Conservation (phyloP, 2,329 filamentous ascomycete species). For the Monosporascus sp. region DNA sequence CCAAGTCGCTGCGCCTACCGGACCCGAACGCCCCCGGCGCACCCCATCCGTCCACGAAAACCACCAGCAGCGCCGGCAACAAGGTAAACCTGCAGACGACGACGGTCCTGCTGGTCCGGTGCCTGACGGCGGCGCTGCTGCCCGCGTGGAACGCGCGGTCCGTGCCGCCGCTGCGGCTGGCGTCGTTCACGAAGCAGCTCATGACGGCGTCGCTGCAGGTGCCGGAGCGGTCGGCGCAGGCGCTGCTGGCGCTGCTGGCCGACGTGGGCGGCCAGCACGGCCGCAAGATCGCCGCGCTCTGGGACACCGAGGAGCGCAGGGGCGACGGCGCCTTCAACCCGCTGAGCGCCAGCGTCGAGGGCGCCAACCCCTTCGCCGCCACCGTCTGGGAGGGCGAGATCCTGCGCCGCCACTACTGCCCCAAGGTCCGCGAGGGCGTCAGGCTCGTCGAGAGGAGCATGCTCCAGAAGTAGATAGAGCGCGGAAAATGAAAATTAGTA, state of each 20-base stretch:
- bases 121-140: conserved; percentile 74
- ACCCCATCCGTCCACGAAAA: conserved; percentile 31
- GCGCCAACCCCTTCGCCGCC: conserved; percentile 82
- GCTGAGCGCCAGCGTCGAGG: conserved; percentile 67
- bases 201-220: conserved; percentile 77
- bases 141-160: conserved; percentile 68
- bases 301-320: conserved; percentile 90
- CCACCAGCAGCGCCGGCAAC: conserved; percentile 41
- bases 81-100: conserved; percentile 95
- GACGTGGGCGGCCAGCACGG: conserved; percentile 78
- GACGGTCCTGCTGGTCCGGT: conserved; percentile 84
- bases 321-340: conserved; percentile 85
- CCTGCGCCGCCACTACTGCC: conserved; percentile 78
- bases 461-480: conserved; percentile 16
- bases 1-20: conserved; percentile 65
- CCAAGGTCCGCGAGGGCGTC: conserved; percentile 73
- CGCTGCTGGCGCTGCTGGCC: conserved; percentile 70
- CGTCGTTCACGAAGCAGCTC: conserved; percentile 88
- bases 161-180: conserved; percentile 77
- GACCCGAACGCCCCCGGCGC: conserved; percentile 49
- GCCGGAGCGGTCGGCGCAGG: conserved; percentile 82
- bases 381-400: conserved; percentile 95
- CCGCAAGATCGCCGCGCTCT: conserved; percentile 76
- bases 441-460: conserved; percentile 65
- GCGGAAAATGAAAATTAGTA: neutral